Conservation (phyloP, 148 eudicot species). For the Rhododendron williamsianum region DNA sequence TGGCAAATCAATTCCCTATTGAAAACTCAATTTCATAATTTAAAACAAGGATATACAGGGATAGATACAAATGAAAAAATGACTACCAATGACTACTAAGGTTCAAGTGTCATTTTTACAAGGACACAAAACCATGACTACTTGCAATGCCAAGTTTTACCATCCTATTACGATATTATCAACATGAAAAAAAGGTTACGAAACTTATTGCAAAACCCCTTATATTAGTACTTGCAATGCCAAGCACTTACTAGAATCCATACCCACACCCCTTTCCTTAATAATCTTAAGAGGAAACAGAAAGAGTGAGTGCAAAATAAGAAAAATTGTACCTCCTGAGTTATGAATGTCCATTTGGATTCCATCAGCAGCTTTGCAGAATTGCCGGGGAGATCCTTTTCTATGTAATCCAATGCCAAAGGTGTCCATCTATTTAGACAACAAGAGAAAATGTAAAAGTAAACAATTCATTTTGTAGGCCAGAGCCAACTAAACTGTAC, state of each 20-base stretch:
- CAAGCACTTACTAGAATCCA: not conserved
- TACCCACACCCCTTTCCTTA: not conserved
- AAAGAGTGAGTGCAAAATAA: not conserved
- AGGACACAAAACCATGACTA: not conserved
- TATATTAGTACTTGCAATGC: not conserved
- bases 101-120: not conserved
- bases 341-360: constrained; percentile 63
- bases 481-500: not conserved
- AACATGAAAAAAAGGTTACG: not conserved
- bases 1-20: too few relatives aligned
- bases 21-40: not conserved
- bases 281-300: not conserved
- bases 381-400: constrained; percentile 47
- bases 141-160: not conserved
- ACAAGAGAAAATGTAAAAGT: not conserved
- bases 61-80: not conserved
- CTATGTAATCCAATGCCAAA: constrained; percentile 53
- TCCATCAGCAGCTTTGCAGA: constrained; percentile 35
- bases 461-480: not conserved
- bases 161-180: not conserved
- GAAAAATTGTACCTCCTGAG: constrained; percentile 40
- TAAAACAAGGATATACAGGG: not conserved
- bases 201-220: not conserved
- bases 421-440: constrained; percentile 69
- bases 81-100: not conserved